These are phyloP conservation scores for Leccinum fibrillosum DNA, from an alignment of 768 basidiomycete species.

Conservation along the genomic window DNA sequence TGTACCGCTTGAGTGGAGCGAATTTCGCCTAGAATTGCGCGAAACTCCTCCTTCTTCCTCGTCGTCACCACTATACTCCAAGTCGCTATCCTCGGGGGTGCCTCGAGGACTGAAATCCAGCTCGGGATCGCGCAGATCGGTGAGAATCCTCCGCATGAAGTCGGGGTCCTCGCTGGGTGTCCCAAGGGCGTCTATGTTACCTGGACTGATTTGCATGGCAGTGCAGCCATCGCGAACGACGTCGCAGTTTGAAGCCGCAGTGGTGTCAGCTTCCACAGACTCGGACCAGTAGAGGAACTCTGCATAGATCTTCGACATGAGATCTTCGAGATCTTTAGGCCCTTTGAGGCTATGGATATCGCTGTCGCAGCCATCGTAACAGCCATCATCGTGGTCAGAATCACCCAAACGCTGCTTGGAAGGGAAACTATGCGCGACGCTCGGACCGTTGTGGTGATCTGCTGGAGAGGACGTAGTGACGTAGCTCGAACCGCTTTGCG, in stretches of 20 bases:
- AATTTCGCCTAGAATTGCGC: neutral
- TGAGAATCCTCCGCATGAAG: conserved; percentile 14
- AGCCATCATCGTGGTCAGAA: neutral
- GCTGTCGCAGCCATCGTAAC: neutral
- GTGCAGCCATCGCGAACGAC: neutral
- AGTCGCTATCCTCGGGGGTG: conserved; percentile 7
- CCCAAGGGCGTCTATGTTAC: neutral
- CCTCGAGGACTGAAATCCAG: conserved; percentile 6
- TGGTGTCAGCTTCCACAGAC: neutral
- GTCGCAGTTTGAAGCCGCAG: neutral
- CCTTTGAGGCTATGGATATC: neutral
- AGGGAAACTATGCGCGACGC: neutral
- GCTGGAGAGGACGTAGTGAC: neutral
- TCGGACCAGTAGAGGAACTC: neutral
- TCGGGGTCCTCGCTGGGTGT: neutral
- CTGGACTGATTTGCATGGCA: neutral
- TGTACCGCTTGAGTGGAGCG: neutral
- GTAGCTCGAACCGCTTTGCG: neutral
- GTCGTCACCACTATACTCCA: neutral
- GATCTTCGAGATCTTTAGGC: neutral
- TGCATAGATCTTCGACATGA: neutral
- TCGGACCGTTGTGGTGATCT: too few relatives aligned
- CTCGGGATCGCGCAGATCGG: conserved; percentile 12
- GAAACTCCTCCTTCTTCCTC: neutral
- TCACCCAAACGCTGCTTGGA: neutral